Conservation (phyloP, 139 green algal genomes). For the Micromonas pusilla region DNA sequence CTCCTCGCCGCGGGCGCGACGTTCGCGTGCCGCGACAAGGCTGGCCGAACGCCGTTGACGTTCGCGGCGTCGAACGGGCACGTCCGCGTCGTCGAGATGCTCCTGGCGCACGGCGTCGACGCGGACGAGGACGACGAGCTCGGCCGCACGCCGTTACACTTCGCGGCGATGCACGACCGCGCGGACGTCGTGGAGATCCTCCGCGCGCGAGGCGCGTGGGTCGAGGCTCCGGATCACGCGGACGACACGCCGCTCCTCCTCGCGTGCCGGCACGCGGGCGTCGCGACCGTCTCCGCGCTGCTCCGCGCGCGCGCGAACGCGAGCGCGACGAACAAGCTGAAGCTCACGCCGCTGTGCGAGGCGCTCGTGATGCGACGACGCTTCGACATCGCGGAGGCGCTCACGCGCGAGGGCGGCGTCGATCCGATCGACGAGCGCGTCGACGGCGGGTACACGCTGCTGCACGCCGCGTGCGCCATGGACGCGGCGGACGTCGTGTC, state of each 20-base stretch:
- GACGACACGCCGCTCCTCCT: slow-evolving; percentile 21
- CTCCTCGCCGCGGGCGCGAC: background rate
- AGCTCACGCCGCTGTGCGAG: background rate
- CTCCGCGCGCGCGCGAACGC: background rate
- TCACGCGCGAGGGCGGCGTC: background rate
- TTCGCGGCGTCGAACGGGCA: background rate
- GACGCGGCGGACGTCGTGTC: background rate
- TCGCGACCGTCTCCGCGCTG: background rate
- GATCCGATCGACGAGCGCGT: background rate
- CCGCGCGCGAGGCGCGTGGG: background rate
- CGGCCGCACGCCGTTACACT: background rate
- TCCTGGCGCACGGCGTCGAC: background rate
- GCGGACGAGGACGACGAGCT: background rate
- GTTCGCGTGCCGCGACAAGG: background rate
- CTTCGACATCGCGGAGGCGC: background rate
- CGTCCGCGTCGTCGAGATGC: background rate
- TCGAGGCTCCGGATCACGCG: background rate
- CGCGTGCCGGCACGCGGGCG: background rate
- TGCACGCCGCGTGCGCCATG: background rate
- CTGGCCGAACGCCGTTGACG: background rate
- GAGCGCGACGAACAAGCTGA: background rate
- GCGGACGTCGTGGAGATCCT: background rate
- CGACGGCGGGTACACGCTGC: background rate
- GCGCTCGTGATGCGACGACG: background rate
- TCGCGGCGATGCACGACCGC: background rate